phyloP scores from a whole-genome alignment of 148 eudicot species.

The Heliosperma pusillum region DNA sequence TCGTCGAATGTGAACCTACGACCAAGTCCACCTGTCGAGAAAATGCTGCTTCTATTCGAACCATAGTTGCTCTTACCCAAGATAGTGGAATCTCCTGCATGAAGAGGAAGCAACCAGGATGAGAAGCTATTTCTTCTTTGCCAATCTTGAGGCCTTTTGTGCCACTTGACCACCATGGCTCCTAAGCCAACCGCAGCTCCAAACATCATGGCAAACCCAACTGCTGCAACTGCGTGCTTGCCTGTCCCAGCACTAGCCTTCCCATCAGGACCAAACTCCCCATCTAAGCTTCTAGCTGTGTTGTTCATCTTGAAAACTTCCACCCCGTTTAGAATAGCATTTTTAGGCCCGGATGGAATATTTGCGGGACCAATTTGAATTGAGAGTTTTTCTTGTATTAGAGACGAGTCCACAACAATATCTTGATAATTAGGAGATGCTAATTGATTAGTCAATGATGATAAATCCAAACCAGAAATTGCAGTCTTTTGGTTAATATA shows the following conservation, averaged over 20 bases:
- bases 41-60: conserved; percentile 46
- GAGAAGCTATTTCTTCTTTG: conserved; percentile 75
- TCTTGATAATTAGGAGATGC: conserved; percentile 59
- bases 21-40: conserved; percentile 62
- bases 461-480: conserved; percentile 58
- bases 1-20: conserved; percentile 63
- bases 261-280: conserved; percentile 63
- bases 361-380: conserved; percentile 63
- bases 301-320: conserved; percentile 77
- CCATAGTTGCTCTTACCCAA: conserved; percentile 56
- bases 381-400: conserved; percentile 36
- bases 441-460: conserved; percentile 46
- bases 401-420: conserved; percentile 46
- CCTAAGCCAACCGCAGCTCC: conserved; percentile 88
- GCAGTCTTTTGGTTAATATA: conserved; percentile 53
- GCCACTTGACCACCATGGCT: conserved; percentile 87
- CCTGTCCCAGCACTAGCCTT: conserved; percentile 10
- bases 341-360: conserved; percentile 37
- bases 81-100: conserved; percentile 58
- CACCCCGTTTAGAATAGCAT: conserved; percentile 67
- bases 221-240: conserved; percentile 55
- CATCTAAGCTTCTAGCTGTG: conserved; percentile 63
- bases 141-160: conserved; percentile 80
- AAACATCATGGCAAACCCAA: conserved; percentile 93
- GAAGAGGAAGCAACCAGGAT: conserved; percentile 80